Conservation (phyloP, 2,329 filamentous ascomycete genomes). For the Aspergillus sp. region DNA sequence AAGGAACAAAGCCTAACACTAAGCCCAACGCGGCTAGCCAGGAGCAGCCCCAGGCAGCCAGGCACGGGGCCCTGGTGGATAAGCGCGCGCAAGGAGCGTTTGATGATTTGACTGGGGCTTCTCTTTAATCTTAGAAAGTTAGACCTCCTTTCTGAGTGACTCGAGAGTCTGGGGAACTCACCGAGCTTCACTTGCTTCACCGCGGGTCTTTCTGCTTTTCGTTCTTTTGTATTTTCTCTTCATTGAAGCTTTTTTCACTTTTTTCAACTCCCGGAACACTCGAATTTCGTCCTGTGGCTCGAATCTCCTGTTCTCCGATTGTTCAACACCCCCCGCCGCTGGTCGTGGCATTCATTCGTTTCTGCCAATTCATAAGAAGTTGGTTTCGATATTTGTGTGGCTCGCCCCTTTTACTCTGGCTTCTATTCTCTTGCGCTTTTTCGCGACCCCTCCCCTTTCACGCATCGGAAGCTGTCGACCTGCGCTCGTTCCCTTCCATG, state of each 20-base stretch:
- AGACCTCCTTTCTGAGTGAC: constrained; percentile 31
- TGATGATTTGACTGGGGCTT: constrained; percentile 25
- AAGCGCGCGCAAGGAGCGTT: constrained; percentile 42
- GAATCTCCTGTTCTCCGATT: constrained; percentile 21
- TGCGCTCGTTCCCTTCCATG: constrained; percentile 14
- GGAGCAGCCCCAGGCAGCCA: constrained; percentile 18
- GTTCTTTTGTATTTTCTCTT: constrained; percentile 12
- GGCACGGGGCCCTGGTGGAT: constrained; percentile 17
- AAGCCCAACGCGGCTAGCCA: background rate
- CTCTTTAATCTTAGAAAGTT: background rate
- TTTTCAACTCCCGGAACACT: constrained; percentile 30
- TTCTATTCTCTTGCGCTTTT: background rate
- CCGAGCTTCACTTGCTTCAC: constrained; percentile 13
- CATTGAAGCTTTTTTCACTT: constrained; percentile 5
- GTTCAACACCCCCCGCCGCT: constrained; percentile 12
- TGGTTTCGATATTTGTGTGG: constrained; percentile 8
- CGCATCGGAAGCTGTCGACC: constrained; percentile 12
- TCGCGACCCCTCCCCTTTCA: background rate
- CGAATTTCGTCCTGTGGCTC: constrained; percentile 22
- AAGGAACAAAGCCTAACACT: background rate
- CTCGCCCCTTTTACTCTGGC: constrained; percentile 5
- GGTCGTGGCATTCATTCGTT: constrained; percentile 19
- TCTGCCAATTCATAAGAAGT: constrained; percentile 6
- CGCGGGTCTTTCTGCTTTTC: constrained; percentile 14
- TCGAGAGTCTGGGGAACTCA: constrained; percentile 29